Conservation (phyloP, 495 filamentous ascomycete species). For the Chaetomidium leptoderma region DNA sequence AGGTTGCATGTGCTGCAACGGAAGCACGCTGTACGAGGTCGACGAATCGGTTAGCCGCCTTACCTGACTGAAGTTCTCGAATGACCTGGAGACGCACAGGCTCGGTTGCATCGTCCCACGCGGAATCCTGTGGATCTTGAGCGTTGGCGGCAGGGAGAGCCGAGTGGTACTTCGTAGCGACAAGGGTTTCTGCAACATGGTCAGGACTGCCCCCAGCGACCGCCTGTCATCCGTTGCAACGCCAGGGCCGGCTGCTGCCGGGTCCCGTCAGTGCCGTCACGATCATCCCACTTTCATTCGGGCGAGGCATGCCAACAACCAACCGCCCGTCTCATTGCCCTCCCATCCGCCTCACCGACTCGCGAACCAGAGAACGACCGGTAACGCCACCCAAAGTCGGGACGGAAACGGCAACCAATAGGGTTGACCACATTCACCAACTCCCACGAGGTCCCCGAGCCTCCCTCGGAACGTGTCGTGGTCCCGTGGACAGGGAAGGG, state of each 20-base stretch:
- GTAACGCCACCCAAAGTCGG: neutral
- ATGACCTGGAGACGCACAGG: neutral
- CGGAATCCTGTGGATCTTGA: neutral
- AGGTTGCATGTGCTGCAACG: too few relatives aligned
- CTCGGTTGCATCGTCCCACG: slow-evolving; percentile 1
- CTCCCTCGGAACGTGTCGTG: neutral
- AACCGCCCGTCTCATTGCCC: neutral
- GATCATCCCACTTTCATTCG: neutral
- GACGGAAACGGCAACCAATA: slow-evolving; percentile 5
- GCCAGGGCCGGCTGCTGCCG: neutral
- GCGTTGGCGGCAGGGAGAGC: neutral
- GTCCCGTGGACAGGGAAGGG: neutral
- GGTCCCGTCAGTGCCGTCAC: neutral
- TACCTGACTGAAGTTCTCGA: neutral
- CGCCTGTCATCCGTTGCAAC: neutral
- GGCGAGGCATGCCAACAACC: neutral
- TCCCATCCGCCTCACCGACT: neutral
- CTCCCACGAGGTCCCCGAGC: neutral
- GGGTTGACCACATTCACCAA: neutral
- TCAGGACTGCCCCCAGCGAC: too few relatives aligned
- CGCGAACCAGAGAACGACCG: slow-evolving; percentile 5
- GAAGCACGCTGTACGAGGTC: neutral
- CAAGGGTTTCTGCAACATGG: too few relatives aligned
- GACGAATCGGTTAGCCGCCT: neutral
- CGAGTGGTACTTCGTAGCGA: neutral